Conservation (phyloP, 2,329 filamentous ascomycete species). For the Reticulascus tulasneorum region DNA sequence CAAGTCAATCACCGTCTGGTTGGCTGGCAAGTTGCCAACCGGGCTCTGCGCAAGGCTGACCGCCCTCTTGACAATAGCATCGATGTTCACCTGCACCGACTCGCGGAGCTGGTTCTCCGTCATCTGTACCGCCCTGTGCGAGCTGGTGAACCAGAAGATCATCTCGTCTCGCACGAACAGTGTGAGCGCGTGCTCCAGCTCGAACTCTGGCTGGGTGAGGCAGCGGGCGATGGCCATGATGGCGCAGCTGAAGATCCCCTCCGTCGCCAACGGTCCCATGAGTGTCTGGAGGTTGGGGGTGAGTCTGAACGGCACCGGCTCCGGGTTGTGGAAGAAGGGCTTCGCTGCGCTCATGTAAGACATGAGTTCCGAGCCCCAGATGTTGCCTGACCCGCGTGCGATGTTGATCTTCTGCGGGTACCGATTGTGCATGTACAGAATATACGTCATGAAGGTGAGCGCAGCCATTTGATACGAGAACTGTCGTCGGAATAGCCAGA, state of each 20-base stretch:
- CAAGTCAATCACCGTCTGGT: slow-evolving; percentile 94
- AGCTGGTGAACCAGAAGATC: slow-evolving; percentile 90
- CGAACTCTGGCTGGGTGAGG: slow-evolving; percentile 80
- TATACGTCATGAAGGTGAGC: slow-evolving; percentile 97
- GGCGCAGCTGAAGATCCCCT: slow-evolving; percentile 92
- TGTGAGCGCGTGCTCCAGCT: slow-evolving; percentile 91
- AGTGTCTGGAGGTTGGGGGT: slow-evolving; percentile 94
- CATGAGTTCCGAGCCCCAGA: slow-evolving; percentile 95
- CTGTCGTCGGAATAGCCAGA: slow-evolving; percentile 97
- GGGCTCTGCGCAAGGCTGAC: slow-evolving; percentile 76
- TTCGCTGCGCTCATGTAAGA: slow-evolving; percentile 80
- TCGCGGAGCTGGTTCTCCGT: slow-evolving; percentile 68
- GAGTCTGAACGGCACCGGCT: slow-evolving; percentile 94
- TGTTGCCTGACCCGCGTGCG: slow-evolving; percentile 78
- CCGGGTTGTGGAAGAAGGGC: slow-evolving; percentile 89
- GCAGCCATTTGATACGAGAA: slow-evolving; percentile 95
- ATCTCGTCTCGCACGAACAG: slow-evolving; percentile 98
- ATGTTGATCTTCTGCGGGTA: slow-evolving; percentile 96
- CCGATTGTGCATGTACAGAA: slow-evolving; percentile 93
- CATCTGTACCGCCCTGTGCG: slow-evolving; percentile 57
- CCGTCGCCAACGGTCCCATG: slow-evolving; percentile 92
- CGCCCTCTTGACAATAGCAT: slow-evolving; percentile 87
- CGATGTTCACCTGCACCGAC: slow-evolving; percentile 79
- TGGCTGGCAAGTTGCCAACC: slow-evolving; percentile 80
- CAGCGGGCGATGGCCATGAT: slow-evolving; percentile 96